Percentiles rank a stretch among this genome's conserved stretches.
Conservation (phyloP, 257 asterid species). For the Petunia axillaris region DNA sequence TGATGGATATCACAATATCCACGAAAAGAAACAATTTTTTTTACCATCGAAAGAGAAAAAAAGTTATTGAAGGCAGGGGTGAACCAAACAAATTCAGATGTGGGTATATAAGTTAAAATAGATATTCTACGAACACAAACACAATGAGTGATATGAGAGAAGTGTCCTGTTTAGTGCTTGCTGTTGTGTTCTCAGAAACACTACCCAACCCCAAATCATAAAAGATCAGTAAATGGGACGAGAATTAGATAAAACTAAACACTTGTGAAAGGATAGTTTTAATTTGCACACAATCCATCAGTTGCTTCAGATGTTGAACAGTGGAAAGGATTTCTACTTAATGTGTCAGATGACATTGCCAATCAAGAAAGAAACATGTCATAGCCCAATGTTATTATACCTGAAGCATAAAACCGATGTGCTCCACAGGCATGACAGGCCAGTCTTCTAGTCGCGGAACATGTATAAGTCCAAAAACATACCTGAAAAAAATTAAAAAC, state of each 20-base stretch:
- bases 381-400: conserved; percentile 23
- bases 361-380: background rate
- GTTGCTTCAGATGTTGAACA: background rate
- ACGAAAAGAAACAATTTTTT: background rate
- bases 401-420: conserved; percentile 47
- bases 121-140: background rate
- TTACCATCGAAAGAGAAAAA: background rate
- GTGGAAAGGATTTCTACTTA: background rate
- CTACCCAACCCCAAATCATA: conserved; percentile 13
- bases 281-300: background rate
- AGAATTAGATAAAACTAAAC: conserved; percentile 1
- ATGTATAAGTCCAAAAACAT: conserved; percentile 43
- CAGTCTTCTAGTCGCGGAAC: conserved; percentile 53
- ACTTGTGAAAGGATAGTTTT: background rate
- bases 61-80: background rate
- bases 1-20: background rate
- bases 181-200: background rate
- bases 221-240: background rate
- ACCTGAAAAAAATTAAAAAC: conserved; percentile 31
- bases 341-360: background rate
- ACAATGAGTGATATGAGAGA: background rate
- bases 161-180: background rate
- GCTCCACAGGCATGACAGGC: conserved; percentile 57
- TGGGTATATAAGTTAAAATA: background rate
- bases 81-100: conserved; percentile 7